A percentile compares a stretch with the other conserved stretches of the same genome.
Conservation (phyloP, 2,329 filamentous ascomycete genomes). For the Lachnellula suecica region DNA sequence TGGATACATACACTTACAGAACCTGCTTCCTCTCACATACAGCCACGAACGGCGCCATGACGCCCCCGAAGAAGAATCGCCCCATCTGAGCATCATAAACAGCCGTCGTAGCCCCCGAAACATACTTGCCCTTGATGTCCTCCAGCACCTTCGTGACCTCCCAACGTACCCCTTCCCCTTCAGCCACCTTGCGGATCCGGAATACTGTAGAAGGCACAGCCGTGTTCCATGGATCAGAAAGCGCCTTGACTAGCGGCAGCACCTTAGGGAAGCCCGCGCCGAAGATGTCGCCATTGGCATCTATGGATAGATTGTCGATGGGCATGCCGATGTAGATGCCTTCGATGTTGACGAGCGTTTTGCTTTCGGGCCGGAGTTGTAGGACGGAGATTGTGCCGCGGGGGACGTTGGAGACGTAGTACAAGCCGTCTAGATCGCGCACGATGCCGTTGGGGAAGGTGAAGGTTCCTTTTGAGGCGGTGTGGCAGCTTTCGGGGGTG, state of each 20-base stretch:
- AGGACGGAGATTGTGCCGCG: conserved; percentile 28
- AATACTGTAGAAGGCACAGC: conserved; percentile 22
- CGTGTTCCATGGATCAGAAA: conserved; percentile 15
- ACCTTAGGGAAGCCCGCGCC: conserved; percentile 31
- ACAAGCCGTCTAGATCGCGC: conserved; percentile 24
- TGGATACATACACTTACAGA: too few relatives aligned
- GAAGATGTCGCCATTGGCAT: conserved; percentile 32
- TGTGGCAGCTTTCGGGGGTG: conserved; percentile 15
- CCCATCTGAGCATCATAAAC: conserved; percentile 29
- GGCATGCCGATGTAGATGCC: conserved; percentile 30
- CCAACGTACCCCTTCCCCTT: conserved; percentile 14
- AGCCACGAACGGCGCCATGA: too few relatives aligned
- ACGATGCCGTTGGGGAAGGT: conserved; percentile 33
- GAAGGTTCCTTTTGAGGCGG: conserved; percentile 22
- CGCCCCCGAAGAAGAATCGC: too few relatives aligned
- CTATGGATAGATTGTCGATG: conserved; percentile 34
- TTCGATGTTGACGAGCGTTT: conserved; percentile 13
- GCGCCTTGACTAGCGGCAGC: conserved; percentile 20
- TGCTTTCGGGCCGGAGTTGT: not conserved
- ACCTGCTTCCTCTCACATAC: too few relatives aligned
- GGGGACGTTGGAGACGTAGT: conserved; percentile 30
- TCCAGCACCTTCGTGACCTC: conserved; percentile 32
- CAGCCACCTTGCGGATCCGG: conserved; percentile 13
- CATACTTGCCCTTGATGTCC: conserved; percentile 28
- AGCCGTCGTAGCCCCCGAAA: conserved; percentile 21